phyloP scores from a whole-genome alignment of 768 basidiomycete species.

The Galerina marginata region DNA sequence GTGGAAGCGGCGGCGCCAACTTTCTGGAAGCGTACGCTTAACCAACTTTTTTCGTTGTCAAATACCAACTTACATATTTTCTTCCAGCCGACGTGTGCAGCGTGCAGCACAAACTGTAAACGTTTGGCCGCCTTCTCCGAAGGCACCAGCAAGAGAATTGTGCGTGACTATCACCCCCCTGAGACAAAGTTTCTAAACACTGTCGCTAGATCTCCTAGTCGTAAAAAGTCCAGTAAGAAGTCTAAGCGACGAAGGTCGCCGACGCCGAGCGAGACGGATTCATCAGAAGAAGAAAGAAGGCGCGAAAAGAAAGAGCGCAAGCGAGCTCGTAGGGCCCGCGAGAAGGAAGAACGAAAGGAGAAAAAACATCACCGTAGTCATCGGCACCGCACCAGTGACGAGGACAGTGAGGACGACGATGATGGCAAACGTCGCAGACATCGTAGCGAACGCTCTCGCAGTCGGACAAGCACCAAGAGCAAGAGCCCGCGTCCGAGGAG shows the following conservation, averaged over 20 bases:
- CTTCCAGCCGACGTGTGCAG: constrained; percentile 69
- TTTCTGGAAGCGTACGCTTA: constrained; percentile 72
- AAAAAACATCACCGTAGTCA: constrained; percentile 33
- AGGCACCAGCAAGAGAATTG: constrained; percentile 62
- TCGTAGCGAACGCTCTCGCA: constrained; percentile 11
- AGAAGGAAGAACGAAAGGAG: constrained; percentile 45
- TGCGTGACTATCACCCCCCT: constrained; percentile 35
- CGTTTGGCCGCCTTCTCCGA: constrained; percentile 88
- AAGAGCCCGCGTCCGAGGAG: constrained; percentile 21
- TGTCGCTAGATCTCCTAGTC: constrained; percentile 56
- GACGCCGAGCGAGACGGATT: constrained; percentile 53
- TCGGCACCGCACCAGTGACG: constrained; percentile 37
- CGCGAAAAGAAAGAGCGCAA: constrained; percentile 68
- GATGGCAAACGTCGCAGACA: constrained; percentile 29
- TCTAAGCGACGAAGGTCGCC: constrained; percentile 63
- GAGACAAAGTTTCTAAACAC: constrained; percentile 2
- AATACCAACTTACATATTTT: not conserved
- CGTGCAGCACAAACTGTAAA: constrained; percentile 59
- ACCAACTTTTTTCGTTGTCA: not conserved
- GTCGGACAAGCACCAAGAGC: constrained; percentile 19
- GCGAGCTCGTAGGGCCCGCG: constrained; percentile 53
- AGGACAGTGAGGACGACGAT: constrained; percentile 46
- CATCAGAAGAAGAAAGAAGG: constrained; percentile 62
- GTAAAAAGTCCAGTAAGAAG: constrained; percentile 59
- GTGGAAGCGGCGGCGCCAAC: constrained; percentile 44